Base-by-base conservation (phyloP, 2,329 filamentous ascomycete genomes). In the Coniella vitis region DNA sequence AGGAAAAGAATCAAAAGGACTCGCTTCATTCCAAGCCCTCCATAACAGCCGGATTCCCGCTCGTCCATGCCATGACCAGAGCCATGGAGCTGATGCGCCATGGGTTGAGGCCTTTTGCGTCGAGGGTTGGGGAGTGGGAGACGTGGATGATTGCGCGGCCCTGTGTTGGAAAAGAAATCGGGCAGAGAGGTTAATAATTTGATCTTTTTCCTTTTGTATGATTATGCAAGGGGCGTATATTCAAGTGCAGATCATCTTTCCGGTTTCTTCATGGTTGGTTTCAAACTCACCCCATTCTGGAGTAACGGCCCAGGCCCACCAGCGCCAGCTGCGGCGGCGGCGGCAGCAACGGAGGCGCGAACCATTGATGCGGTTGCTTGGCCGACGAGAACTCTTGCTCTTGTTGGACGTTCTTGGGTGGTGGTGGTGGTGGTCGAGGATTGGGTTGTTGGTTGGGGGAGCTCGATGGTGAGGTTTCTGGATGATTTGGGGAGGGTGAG, bases 211-310 rank as follows among this genome's bases (percentile, higher is more conserved):
- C n/a, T n/a, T n/a, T n/a, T n/a, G n/a, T n/a, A n/a, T n/a, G n/a
- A n/a, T n/a, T n/a, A n/a, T n/a, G n/a, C n/a, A n/a, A n/a, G n/a
- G n/a, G n/a, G n/a, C n/a, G n/a, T n/a, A n/a, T n/a, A n/a, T n/a
- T n/a, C n/a, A n/a, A n/a, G n/a, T n/a, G n/a, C n/a, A n/a, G n/a
- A n/a, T n/a, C n/a, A n/a, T n/a, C n/a, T n/a, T n/a, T n/a, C n/a
- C n/a, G n/a, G n/a, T n/a, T n/a, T n/a, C n/a, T n/a, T n/a, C n/a
- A n/a, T n/a, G n/a, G n/a, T n/a, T n/a, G n/a, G n/a, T n/a, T n/a
- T n/a, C n/a, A n/a, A 9, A 51, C 57, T 52, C 25, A 63, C 62
- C 17, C 61, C 63, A 32, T 63, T 64, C 42, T 63, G 60, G 43
- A 58, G 53, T 22, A 64, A 49, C 3, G 45, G 53, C 4, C 58